Evolutionary conservation across 2,329 filamentous ascomycete genomes (phyloP).

Genomic region (Aspergillus pseudoglaucus): DNA sequence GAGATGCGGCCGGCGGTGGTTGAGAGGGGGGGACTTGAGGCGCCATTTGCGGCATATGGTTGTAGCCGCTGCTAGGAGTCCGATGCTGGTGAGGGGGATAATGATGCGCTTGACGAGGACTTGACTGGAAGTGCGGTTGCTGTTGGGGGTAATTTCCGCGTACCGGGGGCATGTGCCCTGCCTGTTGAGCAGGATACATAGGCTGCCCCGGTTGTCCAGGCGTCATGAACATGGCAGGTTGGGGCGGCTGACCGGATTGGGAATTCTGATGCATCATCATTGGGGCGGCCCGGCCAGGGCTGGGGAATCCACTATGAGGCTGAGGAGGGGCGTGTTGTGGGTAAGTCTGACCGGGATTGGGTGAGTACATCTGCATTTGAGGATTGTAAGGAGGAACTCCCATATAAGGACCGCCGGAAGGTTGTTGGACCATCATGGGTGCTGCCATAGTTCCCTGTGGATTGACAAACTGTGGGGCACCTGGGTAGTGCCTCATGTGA

Average conservation of each 20-base stretch:
- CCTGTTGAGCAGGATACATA: constrained; percentile 63
- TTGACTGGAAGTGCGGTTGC: constrained; percentile 58
- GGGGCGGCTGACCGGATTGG: constrained; percentile 71
- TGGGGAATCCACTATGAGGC: constrained; percentile 72
- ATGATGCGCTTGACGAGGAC: constrained; percentile 59
- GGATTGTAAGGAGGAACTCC: constrained; percentile 60
- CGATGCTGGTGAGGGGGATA: constrained; percentile 55
- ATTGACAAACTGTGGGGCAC: constrained; percentile 65
- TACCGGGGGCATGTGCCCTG: constrained; percentile 58
- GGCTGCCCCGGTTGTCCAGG: constrained; percentile 70
- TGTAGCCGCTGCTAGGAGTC: constrained; percentile 50
- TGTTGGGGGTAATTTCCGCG: constrained; percentile 55
- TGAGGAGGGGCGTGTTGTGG: constrained; percentile 47
- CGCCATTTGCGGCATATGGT: constrained; percentile 40
- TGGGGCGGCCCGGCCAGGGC: constrained; percentile 74
- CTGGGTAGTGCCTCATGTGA: constrained; percentile 65
- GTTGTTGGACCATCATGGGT: constrained; percentile 77
- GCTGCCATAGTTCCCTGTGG: constrained; percentile 66
- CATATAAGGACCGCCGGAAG: constrained; percentile 63
- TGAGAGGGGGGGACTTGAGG: constrained; percentile 38
- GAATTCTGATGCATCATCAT: constrained; percentile 96
- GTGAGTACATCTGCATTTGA: constrained; percentile 77
- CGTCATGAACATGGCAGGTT: constrained; percentile 68
- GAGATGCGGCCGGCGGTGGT: constrained; percentile 25
- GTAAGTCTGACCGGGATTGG: constrained; percentile 64